phyloP scores from a whole-genome alignment of 768 basidiomycete species.

The Boletus subcaerulescens region DNA sequence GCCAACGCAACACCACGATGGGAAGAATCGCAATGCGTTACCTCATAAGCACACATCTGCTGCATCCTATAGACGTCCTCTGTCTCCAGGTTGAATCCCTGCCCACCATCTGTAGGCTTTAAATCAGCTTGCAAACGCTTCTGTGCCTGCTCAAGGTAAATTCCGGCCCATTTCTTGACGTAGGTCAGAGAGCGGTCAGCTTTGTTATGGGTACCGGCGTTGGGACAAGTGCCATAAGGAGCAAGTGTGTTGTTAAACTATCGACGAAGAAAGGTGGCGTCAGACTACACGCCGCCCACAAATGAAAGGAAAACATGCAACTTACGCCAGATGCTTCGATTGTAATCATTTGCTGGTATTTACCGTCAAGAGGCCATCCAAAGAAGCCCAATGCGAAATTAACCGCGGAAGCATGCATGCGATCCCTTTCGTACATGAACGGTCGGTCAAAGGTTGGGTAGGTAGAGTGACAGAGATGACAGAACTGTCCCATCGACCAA shows the following conservation, averaged over 20 bases:
- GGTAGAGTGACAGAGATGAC: neutral
- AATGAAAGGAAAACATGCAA: conserved; percentile 15
- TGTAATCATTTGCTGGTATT: conserved; percentile 76
- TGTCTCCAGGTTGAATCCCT: conserved; percentile 58
- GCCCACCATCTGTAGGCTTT: conserved; percentile 11
- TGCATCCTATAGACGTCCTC: conserved; percentile 78
- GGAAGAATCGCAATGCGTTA: conserved; percentile 16
- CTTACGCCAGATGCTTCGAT: conserved; percentile 63
- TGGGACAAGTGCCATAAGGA: conserved; percentile 81
- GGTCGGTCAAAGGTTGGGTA: neutral
- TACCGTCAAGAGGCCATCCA: conserved; percentile 65
- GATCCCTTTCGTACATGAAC: conserved; percentile 45
- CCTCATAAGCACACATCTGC: conserved; percentile 85
- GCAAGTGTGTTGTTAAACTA: conserved; percentile 84
- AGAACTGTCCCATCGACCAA: neutral
- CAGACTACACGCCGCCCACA: neutral
- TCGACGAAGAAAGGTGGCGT: neutral
- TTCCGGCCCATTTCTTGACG: conserved; percentile 59
- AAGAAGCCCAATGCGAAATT: conserved; percentile 77
- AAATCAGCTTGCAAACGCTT: conserved; percentile 58
- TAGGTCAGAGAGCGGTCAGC: conserved; percentile 57
- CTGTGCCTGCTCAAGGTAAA: conserved; percentile 68
- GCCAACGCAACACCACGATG: neutral
- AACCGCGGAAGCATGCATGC: conserved; percentile 63
- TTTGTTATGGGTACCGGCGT: conserved; percentile 48